Conservation (phyloP, 2,329 filamentous ascomycete genomes). For the Trichoderma endophyticum region DNA sequence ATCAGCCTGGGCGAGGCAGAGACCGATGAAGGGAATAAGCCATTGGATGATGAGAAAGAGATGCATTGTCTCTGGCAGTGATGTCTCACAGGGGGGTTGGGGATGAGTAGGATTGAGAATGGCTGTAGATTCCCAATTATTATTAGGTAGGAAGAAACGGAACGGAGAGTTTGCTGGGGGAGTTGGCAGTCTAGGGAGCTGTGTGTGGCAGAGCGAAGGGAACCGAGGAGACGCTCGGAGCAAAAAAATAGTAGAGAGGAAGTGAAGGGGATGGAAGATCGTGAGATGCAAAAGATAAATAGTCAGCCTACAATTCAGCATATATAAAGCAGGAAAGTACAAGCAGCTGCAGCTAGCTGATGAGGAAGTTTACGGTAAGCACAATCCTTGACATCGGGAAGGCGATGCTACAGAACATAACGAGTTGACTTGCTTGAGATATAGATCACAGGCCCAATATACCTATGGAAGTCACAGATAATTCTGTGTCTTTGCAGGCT, state of each 20-base stretch:
- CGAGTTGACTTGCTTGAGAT: neutral
- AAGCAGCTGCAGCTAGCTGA: too few relatives aligned
- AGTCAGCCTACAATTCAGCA: neutral
- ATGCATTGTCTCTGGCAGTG: neutral
- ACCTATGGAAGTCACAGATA: neutral
- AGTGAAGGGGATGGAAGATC: neutral
- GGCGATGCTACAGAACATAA: neutral
- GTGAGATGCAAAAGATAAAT: neutral
- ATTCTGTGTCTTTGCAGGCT: neutral
- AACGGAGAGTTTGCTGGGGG: neutral
- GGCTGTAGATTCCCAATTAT: neutral
- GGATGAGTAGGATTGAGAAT: neutral
- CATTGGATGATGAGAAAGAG: neutral
- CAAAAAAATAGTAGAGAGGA: neutral
- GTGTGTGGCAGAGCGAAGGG: neutral
- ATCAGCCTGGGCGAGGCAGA: conserved; percentile 21
- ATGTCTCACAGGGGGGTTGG: neutral
- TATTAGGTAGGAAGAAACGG: neutral
- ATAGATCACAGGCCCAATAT: accelerated
- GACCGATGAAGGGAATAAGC: conserved; percentile 17
- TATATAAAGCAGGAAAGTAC: neutral
- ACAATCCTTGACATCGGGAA: neutral
- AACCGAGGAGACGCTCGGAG: neutral
- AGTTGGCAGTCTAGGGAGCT: neutral
- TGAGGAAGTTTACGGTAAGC: neutral